Evolutionary conservation across 192 early-diverging fungal genomes (phyloP).

Genomic region (Kickxella alabastrina): DNA sequence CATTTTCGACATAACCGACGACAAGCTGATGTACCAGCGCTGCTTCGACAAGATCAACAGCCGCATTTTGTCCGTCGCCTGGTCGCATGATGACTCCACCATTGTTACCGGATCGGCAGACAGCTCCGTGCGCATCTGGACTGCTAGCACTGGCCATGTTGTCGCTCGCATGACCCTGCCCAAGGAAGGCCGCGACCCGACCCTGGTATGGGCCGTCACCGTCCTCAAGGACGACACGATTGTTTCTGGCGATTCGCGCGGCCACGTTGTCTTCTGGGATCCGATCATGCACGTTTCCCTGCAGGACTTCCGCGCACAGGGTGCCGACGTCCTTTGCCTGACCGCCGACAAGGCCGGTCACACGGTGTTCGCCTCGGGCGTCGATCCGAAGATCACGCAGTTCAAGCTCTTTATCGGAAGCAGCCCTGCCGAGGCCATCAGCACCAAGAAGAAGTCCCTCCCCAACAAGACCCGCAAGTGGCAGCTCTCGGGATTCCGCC

Average conservation of each 20-base stretch:
- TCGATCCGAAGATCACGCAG: constrained; percentile 82
- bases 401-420: constrained; percentile 52
- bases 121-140: constrained; percentile 71
- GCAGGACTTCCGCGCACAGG: constrained; percentile 70
- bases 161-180: constrained; percentile 74
- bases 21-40: constrained; percentile 60
- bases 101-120: constrained; percentile 84
- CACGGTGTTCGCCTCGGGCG: constrained; percentile 81
- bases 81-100: constrained; percentile 65
- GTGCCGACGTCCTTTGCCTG: constrained; percentile 86
- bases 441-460: constrained; percentile 2
- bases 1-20: constrained; percentile 80
- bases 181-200: constrained; percentile 63
- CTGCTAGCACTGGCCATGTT: constrained; percentile 53
- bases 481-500: constrained; percentile 78
- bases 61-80: constrained; percentile 83
- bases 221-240: constrained; percentile 68
- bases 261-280: constrained; percentile 90
- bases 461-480: constrained; percentile 51
- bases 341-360: constrained; percentile 60
- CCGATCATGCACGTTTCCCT: constrained; percentile 59
- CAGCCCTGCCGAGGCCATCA: constrained; percentile 8
- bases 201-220: constrained; percentile 84
- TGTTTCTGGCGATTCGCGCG: constrained; percentile 87
- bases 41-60: constrained; percentile 61